Evolutionary conservation across 345 rosid genomes (phyloP).

Genomic region (Stellera chamaejasme): DNA sequence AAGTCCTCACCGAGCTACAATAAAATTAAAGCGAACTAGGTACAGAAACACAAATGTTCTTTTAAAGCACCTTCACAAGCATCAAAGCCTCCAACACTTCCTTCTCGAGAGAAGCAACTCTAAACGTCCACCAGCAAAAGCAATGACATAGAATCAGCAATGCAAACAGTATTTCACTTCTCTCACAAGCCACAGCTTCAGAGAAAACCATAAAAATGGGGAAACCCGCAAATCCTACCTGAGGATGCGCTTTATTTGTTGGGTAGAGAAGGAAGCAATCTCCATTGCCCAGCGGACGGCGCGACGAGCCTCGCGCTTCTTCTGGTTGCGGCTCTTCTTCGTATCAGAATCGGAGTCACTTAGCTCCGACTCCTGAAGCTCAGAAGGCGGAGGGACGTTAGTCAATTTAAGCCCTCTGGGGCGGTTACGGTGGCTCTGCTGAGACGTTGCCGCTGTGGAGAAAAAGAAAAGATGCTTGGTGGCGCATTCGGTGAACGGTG

Average conservation of each 20-base stretch:
- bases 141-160: not conserved
- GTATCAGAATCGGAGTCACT: conserved; percentile 39
- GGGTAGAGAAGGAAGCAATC: conserved; percentile 57
- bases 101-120: conserved; percentile 56
- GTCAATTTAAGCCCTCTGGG: conserved; percentile 26
- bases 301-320: conserved; percentile 87
- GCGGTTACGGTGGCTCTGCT: conserved; percentile 20
- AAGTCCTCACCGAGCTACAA: not conserved
- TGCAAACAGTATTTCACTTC: not conserved
- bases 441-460: conserved; percentile 22
- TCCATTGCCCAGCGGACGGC: conserved; percentile 82
- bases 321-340: conserved; percentile 66
- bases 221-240: conserved; percentile 22
- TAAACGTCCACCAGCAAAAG: conserved; percentile 11
- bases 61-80: conserved; percentile 59
- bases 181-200: not conserved
- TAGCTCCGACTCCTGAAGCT: conserved; percentile 21
- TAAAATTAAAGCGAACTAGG: not conserved
- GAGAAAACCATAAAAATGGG: not conserved
- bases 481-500: conserved; percentile 13
- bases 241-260: conserved; percentile 62
- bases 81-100: conserved; percentile 71
- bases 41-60: not conserved
- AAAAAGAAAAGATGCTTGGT: conserved; percentile 11
- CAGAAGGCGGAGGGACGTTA: conserved; percentile 19